Base-by-base conservation (phyloP, 148 eudicot genomes). In the Dysphania ambrosioides region DNA sequence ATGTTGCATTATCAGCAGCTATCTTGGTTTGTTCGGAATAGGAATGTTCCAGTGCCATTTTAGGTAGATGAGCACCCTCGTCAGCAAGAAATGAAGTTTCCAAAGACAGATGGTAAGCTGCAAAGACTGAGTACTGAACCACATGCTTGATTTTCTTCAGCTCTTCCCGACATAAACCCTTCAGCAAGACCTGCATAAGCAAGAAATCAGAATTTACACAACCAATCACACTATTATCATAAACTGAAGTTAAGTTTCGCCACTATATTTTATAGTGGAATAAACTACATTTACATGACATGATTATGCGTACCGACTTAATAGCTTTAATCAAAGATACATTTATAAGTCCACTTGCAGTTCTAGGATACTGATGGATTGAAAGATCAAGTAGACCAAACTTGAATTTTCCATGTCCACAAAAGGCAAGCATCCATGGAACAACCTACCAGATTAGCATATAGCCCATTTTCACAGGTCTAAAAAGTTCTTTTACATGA, bases 21-120 rank as follows among this genome's bases (percentile, higher is more conserved):
- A 70, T 68, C 78, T 72, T 80, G 70, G 83, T 89, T 21, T 82
- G 76, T 62, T 68, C 30, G 56, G 78, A 41, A 60, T 56, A 11
- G 59, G 86, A 80, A 38, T 86, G 75, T 51, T 80, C 82, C 47
- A 76, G 59, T 27, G 74, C 75, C 79, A 79, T 69, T 77, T 85
- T 90, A 49, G 98, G 98, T 40, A 95, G 86, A 83, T 83, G 90
- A 72, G 99, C 99, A 78, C 99, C 99, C 85, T 95, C 99, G 64
- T 96, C 99, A 63, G 97, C 94, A 65, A 92, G 89, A 79, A 92
- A 96, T 23, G 97, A 95, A 72, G 97, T 96, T 71, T 96, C 97
- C 68, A 96, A 81, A 32, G 91, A 92, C 67, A 96, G 77, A 88
- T 96, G 99, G 79, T 96, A 88, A 10, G 99, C 99, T 75, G 97